These are phyloP conservation scores for Gonapodya sp. DNA, from an alignment of 192 early-diverging fungal species.

Conservation along the genomic window DNA sequence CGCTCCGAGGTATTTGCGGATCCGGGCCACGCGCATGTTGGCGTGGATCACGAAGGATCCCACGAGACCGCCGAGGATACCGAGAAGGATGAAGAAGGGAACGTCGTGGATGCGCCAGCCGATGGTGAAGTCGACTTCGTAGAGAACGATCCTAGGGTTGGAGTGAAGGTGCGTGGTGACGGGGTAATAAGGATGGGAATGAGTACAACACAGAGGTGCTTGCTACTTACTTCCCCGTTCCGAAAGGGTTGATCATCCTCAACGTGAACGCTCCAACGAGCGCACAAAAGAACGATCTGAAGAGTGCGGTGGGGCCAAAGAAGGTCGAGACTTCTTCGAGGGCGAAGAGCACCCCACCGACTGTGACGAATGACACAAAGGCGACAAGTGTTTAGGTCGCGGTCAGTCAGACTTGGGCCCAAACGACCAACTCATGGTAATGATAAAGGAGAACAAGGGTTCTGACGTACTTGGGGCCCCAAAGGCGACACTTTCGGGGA, in stretches of 20 bases:
- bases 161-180: not conserved
- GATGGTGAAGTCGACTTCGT: slow-evolving; percentile 70
- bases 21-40: slow-evolving; percentile 16
- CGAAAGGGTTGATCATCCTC: slow-evolving; percentile 67
- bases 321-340: slow-evolving; percentile 89
- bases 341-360: slow-evolving; percentile 65
- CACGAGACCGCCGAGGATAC: slow-evolving; percentile 24
- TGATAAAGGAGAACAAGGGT: not conserved
- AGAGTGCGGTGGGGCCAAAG: slow-evolving; percentile 92
- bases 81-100: not conserved
- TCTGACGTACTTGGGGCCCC: slow-evolving; percentile 69
- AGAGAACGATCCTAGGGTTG: slow-evolving; percentile 48
- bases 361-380: slow-evolving; percentile 14
- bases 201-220: slow-evolving; percentile 83
- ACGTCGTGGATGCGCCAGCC: slow-evolving; percentile 58
- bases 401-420: no score
- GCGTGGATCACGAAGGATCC: slow-evolving; percentile 41
- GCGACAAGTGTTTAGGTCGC: not conserved
- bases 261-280: slow-evolving; percentile 88
- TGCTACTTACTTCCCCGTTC: slow-evolving; percentile 94
- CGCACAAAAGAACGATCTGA: slow-evolving; percentile 94
- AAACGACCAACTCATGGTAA: no score
- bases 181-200: slow-evolving; percentile 65
- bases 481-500: slow-evolving; percentile 51
- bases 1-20: slow-evolving; percentile 23